These are phyloP conservation scores for Russula sp. DNA, from an alignment of 768 basidiomycete species.

Conservation along the genomic window DNA sequence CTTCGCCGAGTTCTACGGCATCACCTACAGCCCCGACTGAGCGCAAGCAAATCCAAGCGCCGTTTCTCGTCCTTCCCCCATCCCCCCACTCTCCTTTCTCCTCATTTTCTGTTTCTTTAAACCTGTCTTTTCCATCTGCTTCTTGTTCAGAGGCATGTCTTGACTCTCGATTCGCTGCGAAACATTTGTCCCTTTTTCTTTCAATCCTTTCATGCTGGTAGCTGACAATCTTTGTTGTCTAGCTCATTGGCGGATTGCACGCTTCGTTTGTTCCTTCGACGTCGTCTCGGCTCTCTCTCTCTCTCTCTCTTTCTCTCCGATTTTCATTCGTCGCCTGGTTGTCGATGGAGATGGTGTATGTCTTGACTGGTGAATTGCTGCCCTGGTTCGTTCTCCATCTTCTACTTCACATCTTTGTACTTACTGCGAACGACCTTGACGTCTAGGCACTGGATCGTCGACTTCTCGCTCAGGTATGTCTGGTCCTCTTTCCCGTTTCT, in stretches of 20 bases:
- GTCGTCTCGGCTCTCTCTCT: neutral
- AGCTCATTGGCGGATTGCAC: slow-evolving; percentile 4
- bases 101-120: neutral
- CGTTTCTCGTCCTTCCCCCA: neutral
- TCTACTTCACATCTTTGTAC: slow-evolving; percentile 14
- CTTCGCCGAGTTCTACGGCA: slow-evolving; percentile 24
- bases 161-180: neutral
- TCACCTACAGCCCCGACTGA: slow-evolving; percentile 6
- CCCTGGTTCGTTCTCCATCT: slow-evolving; percentile 18
- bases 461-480: slow-evolving; percentile 5
- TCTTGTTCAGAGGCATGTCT: slow-evolving; percentile 8
- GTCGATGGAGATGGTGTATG: slow-evolving; percentile 3
- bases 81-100: slow-evolving; percentile 4
- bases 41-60: slow-evolving; percentile 1
- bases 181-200: slow-evolving; percentile 3
- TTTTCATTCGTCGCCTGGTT: slow-evolving; percentile 2
- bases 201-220: neutral
- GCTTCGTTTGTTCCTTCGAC: slow-evolving; percentile 2
- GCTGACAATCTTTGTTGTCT: slow-evolving; percentile 5
- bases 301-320: slow-evolving; percentile 2
- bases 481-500: neutral
- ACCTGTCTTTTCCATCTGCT: slow-evolving; percentile 5
- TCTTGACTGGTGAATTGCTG: slow-evolving; percentile 6
- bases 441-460: slow-evolving; percentile 15
- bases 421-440: slow-evolving; percentile 13